phyloP scores from a whole-genome alignment of 306 rosid species.

The Benincasa hispida region DNA sequence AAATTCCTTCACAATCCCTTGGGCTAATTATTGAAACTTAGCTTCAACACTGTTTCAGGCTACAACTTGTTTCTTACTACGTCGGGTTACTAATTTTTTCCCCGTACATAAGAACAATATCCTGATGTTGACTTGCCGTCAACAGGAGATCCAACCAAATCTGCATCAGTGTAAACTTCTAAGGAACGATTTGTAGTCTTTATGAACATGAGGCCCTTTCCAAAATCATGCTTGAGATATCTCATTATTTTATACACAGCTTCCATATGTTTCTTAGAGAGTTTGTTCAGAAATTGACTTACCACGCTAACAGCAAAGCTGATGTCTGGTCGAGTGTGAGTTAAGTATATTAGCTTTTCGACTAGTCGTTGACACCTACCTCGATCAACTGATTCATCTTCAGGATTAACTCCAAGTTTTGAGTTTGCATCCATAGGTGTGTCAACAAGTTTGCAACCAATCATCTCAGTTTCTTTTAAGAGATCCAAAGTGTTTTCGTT shows the following conservation, averaged over 20 bases:
- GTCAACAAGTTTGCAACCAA: too few relatives aligned
- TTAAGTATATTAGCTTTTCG: not conserved
- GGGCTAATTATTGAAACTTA: not conserved
- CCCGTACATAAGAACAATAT: not conserved
- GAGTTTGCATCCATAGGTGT: too few relatives aligned
- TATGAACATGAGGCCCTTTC: not conserved
- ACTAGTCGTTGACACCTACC: too few relatives aligned
- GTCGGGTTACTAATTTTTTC: not conserved
- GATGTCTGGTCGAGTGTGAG: not conserved
- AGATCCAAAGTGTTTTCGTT: too few relatives aligned
- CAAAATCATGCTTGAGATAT: too few relatives aligned
- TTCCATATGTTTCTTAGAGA: too few relatives aligned
- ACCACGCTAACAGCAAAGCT: not conserved
- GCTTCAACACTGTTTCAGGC: not conserved
- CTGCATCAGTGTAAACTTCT: not conserved
- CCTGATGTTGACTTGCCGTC: not conserved
- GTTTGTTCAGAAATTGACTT: too few relatives aligned
- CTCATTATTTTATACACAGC: too few relatives aligned
- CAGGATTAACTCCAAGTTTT: too few relatives aligned
- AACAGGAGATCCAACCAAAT: not conserved
- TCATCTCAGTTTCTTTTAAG: too few relatives aligned
- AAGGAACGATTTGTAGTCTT: not conserved
- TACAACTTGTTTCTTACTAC: not conserved
- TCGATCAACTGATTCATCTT: too few relatives aligned
- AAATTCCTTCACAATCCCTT: not conserved